Percentiles rank a stretch among this genome's conserved stretches.
Evolutionary conservation across 768 basidiomycete species (phyloP).

Genomic region (Kockovaella imperatae): DNA sequence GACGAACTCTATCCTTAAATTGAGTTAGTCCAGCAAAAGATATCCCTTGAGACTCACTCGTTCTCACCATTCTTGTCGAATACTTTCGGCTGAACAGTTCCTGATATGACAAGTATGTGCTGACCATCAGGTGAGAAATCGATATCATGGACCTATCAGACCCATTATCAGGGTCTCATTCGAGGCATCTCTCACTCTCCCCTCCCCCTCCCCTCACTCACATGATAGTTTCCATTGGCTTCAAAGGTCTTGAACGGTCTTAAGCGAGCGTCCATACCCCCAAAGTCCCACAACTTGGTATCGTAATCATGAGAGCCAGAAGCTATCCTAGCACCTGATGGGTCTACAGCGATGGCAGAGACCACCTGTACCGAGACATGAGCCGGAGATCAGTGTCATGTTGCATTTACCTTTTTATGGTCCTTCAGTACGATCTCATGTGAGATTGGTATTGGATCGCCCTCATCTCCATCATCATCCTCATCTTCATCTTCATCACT

Average conservation of each 20-base stretch:
- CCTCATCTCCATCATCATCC: constrained; percentile 20
- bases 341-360: constrained; percentile 83
- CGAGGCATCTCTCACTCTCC: too few relatives aligned
- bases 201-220: constrained; percentile 41
- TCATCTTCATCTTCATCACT: constrained; percentile 43
- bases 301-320: constrained; percentile 97
- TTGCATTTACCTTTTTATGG: constrained; percentile 64
- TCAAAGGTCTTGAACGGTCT: constrained; percentile 98
- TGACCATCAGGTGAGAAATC: constrained; percentile 84
- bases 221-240: constrained; percentile 85
- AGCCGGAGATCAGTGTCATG: background rate
- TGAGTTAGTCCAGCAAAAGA: background rate
- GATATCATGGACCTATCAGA: constrained; percentile 72
- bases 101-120: constrained; percentile 77
- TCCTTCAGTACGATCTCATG: constrained; percentile 91
- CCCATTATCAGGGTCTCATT: background rate
- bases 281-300: constrained; percentile 97
- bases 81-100: constrained; percentile 76
- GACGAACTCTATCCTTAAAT: constrained; percentile 48
- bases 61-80: constrained; percentile 91
- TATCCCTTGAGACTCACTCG: constrained; percentile 50
- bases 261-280: constrained; percentile 81
- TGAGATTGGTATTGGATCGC: constrained; percentile 68
- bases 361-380: constrained; percentile 53
- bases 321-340: constrained; percentile 81